Conservation (phyloP, 2,329 filamentous ascomycete species). For the Epichloe coenophiala region DNA sequence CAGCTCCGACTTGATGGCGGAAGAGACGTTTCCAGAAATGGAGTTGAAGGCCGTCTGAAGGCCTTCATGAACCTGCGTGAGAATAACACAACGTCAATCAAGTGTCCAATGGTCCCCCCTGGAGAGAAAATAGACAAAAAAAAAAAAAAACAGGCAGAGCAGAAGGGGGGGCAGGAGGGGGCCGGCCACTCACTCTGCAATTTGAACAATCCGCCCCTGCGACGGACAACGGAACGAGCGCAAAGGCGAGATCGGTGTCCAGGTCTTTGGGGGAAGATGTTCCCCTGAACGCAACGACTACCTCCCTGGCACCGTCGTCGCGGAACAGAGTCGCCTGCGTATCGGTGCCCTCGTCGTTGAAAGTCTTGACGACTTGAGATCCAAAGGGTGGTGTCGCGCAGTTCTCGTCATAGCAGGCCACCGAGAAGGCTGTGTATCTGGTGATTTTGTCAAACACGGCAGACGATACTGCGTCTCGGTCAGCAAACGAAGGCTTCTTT, state of each 20-base stretch:
- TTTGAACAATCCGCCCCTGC: background rate
- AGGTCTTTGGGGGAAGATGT: constrained; percentile 1
- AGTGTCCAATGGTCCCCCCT: too few relatives aligned
- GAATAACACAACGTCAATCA: background rate
- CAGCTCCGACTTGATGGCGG: constrained; percentile 1
- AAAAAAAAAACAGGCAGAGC: too few relatives aligned
- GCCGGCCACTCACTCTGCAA: background rate
- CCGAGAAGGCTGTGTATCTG: background rate
- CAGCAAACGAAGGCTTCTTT: background rate
- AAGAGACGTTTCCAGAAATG: background rate
- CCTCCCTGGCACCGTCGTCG: background rate
- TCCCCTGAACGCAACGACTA: constrained; percentile 3
- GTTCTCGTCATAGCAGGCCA: background rate
- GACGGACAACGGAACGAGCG: background rate
- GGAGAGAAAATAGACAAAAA: too few relatives aligned
- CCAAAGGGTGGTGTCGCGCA: background rate
- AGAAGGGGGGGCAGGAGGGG: too few relatives aligned
- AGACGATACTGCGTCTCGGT: background rate
- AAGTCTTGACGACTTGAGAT: background rate
- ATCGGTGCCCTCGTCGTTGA: background rate
- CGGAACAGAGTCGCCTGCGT: constrained; percentile 3
- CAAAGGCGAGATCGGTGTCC: background rate
- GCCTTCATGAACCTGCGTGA: background rate
- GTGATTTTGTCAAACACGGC: constrained; percentile 1
- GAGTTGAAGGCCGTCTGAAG: background rate